Evolutionary conservation across 2,329 filamentous ascomycete genomes (phyloP), one percentile per base, ranked within the genome.

Genomic region (Trichoderma atroviride): DNA sequence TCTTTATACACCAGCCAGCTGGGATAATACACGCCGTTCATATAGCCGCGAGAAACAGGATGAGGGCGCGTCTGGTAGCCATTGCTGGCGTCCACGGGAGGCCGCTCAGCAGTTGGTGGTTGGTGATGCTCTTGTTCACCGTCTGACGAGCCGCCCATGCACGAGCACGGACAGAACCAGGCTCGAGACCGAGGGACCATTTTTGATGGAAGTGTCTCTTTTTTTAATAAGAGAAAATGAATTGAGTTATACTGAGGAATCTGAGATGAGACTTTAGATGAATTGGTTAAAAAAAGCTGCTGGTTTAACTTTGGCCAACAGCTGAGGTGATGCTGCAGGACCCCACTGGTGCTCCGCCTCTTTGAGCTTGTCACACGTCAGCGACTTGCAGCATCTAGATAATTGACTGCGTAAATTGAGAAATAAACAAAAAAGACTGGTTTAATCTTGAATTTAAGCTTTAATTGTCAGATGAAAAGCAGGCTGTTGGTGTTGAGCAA

Each of bases 1-100:
- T 85, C 82, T 70, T 83, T 84, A 79, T 90, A 90, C 69, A 89
- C 83, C 68, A 84, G 81, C 88, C 88, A 91, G 72, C 88, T 90
- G 5, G 89, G 88, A 76, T 90, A 91, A 78, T 91, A 91, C 1
- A 89, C 79, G 16, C 79, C 79, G 58, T 82, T 81, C 52, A 67
- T 53, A 37, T 61, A 69, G 3, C 16, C 11, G 14, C 31, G 52
- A 16, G 29, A 29, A 31, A 31, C 9, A 31, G 22, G 6, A 22
- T 40, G 60, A 31, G 61, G 60, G 5, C 55, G 58, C 19, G 47
- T 58, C 40, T 58, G 60, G 3, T 47, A 35, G 24, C 50, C 53
- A 40, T 57, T 53, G 9, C 24, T 55, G 11, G 24, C 10, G 22
- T 24, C 27, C 24, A 33, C 31, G 4, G 33, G 66, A 24, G 57